Percentiles rank a stretch among this genome's conserved stretches.
These are phyloP conservation scores for Trichoderma cornu-damae DNA, from an alignment of 2,329 filamentous ascomycete species.

Conservation along the genomic window DNA sequence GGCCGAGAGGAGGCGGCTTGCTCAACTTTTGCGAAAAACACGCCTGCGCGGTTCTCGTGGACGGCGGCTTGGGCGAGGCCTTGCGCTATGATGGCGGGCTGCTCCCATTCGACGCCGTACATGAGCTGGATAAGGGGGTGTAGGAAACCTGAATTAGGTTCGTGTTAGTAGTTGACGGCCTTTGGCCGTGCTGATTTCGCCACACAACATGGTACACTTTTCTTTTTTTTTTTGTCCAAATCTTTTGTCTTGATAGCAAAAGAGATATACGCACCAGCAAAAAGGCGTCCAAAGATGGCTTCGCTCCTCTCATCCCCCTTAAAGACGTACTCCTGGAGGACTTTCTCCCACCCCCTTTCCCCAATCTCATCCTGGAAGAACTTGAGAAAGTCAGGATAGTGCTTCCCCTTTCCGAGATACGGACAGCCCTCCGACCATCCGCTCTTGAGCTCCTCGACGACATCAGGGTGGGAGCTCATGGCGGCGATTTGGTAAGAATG, in stretches of 20 bases:
- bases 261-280: conserved; percentile 42
- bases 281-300: conserved; percentile 64
- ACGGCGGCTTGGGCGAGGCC: conserved; percentile 72
- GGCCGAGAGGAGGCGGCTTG: conserved; percentile 32
- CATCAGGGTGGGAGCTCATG: conserved; percentile 41
- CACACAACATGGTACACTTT: too few relatives aligned
- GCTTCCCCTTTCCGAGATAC: conserved; percentile 56
- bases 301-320: conserved; percentile 59
- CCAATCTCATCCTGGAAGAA: conserved; percentile 75
- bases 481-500: conserved; percentile 58
- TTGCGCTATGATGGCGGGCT: conserved; percentile 76
- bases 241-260: too few relatives aligned
- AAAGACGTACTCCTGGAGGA: conserved; percentile 65
- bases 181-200: too few relatives aligned
- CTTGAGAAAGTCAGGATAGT: conserved; percentile 68
- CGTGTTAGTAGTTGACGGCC: background rate
- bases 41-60: conserved; percentile 53
- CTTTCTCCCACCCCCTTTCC: conserved; percentile 51
- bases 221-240: too few relatives aligned
- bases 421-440: conserved; percentile 51
- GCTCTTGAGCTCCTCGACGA: conserved; percentile 50
- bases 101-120: conserved; percentile 76
- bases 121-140: conserved; percentile 83
- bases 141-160: conserved; percentile 50
- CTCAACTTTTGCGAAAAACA: conserved; percentile 52